Evolutionary conservation across 2,329 filamentous ascomycete species (phyloP).

Genomic region (Phoma sp.): DNA sequence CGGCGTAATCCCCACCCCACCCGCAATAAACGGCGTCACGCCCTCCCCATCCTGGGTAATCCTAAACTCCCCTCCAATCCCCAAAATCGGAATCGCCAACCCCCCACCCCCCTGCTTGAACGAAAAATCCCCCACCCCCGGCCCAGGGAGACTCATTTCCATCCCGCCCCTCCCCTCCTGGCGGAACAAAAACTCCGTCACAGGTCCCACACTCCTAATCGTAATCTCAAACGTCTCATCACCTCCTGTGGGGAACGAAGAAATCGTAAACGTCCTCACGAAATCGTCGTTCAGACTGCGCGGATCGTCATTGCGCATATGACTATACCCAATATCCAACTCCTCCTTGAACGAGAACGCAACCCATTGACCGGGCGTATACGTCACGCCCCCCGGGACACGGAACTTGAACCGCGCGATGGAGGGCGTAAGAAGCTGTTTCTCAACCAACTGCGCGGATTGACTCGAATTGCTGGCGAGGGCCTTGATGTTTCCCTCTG

Average conservation of each 20-base stretch:
- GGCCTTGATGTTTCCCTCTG: conserved; percentile 59
- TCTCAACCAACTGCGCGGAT: conserved; percentile 65
- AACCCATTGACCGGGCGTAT: conserved; percentile 77
- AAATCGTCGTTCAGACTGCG: conserved; percentile 84
- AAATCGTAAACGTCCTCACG: conserved; percentile 83
- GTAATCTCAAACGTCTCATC: conserved; percentile 73
- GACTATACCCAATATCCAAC: conserved; percentile 75
- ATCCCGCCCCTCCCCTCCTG: conserved; percentile 62
- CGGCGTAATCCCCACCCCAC: conserved; percentile 84
- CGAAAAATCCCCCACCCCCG: no score
- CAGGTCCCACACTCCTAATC: conserved; percentile 71
- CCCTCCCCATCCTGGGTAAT: conserved; percentile 45
- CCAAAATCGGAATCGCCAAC: conserved; percentile 72
- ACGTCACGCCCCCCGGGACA: conserved; percentile 54
- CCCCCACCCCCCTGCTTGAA: conserved; percentile 59
- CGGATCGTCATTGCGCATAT: conserved; percentile 85
- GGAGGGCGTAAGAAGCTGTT: conserved; percentile 68
- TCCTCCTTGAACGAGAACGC: conserved; percentile 76
- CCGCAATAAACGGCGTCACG: conserved; percentile 71
- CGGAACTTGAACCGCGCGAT: conserved; percentile 71
- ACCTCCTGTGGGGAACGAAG: conserved; percentile 58
- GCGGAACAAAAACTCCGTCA: conserved; percentile 70
- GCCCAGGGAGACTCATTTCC: no score
- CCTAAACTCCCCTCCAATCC: conserved; percentile 73
- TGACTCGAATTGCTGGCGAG: conserved; percentile 22